A percentile compares a stretch with the other conserved stretches of the same genome.
Conservation (phyloP, 208 protist genomes). For the Leishmania major region DNA sequence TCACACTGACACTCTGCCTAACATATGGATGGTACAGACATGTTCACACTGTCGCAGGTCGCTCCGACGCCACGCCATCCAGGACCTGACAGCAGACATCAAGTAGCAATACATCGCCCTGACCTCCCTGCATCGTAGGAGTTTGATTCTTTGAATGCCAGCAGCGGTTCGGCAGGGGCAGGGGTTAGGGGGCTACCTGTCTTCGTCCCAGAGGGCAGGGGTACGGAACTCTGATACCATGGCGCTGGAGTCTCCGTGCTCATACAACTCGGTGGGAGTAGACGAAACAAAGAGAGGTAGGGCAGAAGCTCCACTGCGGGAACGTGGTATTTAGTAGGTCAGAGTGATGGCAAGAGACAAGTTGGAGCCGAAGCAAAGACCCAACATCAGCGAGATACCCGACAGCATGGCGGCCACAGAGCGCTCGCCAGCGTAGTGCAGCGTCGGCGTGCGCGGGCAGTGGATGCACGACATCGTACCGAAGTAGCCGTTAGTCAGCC, state of each 20-base stretch:
- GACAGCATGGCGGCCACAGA: slow-evolving; percentile 53
- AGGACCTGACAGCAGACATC: neutral
- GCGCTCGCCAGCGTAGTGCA: slow-evolving; percentile 62
- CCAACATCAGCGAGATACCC: slow-evolving; percentile 55
- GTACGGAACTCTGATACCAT: neutral
- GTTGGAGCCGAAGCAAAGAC: slow-evolving; percentile 56
- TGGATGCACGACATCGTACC: slow-evolving; percentile 72
- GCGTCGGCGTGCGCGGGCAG: slow-evolving; percentile 45
- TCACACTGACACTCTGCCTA: neutral
- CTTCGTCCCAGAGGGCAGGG: neutral
- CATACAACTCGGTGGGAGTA: neutral
- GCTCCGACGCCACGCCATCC: neutral
- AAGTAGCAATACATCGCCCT: neutral
- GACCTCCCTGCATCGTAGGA: neutral
- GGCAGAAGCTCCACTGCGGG: neutral
- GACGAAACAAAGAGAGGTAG: neutral
- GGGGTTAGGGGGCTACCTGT: neutral
- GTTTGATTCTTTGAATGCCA: neutral
- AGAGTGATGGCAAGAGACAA: slow-evolving; percentile 54
- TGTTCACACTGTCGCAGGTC: neutral
- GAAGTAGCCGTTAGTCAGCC: slow-evolving; percentile 84
- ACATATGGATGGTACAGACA: neutral
- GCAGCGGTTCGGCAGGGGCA: neutral
- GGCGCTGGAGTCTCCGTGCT: neutral
- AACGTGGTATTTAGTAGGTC: slow-evolving; percentile 19